Percentiles rank a stretch among this genome's conserved stretches.
These are phyloP conservation scores for Entonaema liquescens DNA, from an alignment of 495 filamentous ascomycete species.

Conservation along the genomic window DNA sequence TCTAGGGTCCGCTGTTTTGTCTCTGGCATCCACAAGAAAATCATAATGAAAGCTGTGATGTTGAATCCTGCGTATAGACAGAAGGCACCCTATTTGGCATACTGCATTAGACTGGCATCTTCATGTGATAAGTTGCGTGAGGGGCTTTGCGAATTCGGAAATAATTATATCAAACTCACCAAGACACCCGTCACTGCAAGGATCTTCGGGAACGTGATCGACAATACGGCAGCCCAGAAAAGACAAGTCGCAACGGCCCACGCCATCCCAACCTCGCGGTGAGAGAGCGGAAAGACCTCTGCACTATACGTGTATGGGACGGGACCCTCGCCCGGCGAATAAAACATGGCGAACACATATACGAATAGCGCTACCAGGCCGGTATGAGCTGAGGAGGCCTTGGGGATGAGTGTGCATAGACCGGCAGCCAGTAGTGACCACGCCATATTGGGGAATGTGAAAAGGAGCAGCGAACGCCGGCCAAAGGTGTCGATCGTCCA, in stretches of 20 bases:
- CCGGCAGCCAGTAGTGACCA: conserved; percentile 66
- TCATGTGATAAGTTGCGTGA: background rate
- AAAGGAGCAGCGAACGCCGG: conserved; percentile 67
- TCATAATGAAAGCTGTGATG: conserved; percentile 70
- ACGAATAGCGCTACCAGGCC: conserved; percentile 69
- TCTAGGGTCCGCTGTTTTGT: conserved; percentile 81
- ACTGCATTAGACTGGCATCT: conserved; percentile 10
- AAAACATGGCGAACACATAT: conserved; percentile 73
- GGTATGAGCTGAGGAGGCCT: conserved; percentile 54
- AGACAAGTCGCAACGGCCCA: conserved; percentile 77
- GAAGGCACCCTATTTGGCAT: conserved; percentile 52
- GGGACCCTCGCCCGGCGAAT: conserved; percentile 75
- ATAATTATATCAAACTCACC: conserved; percentile 44
- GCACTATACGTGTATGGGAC: conserved; percentile 80
- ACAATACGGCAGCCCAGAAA: conserved; percentile 77
- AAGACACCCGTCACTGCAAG: conserved; percentile 60
- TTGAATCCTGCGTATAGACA: conserved; percentile 74
- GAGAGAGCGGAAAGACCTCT: conserved; percentile 81
- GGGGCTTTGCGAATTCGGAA: background rate
- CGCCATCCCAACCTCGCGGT: conserved; percentile 79
- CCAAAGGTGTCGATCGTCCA: conserved; percentile 75
- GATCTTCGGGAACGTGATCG: conserved; percentile 75
- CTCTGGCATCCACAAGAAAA: conserved; percentile 80
- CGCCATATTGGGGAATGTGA: conserved; percentile 70
- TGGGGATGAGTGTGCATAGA: conserved; percentile 65